phyloP scores from a whole-genome alignment of 495 filamentous ascomycete genomes.

The Massariosphaeria phaeospora region DNA sequence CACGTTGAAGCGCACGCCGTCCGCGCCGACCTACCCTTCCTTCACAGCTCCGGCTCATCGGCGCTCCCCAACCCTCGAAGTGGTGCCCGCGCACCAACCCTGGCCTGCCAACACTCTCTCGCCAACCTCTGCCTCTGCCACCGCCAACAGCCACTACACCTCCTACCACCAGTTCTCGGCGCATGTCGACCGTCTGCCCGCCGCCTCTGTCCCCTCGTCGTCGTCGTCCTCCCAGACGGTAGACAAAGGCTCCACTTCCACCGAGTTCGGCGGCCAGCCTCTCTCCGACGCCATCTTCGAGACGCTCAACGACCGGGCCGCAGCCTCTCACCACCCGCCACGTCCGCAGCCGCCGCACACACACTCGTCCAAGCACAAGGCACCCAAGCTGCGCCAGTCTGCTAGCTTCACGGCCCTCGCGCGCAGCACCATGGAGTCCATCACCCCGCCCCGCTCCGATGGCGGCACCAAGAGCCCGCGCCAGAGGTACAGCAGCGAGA shows the following conservation, averaged over 20 bases:
- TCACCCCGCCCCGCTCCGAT: constrained; percentile 48
- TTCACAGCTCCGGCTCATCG: constrained; percentile 12
- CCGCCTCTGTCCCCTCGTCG: neutral
- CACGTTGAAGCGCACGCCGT: constrained; percentile 18
- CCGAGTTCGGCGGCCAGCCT: neutral
- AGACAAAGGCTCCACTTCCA: no score
- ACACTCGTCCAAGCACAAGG: constrained; percentile 5
- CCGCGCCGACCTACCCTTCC: constrained; percentile 27
- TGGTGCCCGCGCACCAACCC: neutral
- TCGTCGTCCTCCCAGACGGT: neutral
- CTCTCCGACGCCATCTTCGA: constrained; percentile 14
- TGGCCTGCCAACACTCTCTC: neutral
- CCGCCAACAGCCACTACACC: neutral
- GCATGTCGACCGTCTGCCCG: neutral
- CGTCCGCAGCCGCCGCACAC: constrained; percentile 21
- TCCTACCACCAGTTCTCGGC: no score
- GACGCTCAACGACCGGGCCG: neutral
- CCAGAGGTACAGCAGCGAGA: constrained; percentile 85
- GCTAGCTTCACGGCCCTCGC: constrained; percentile 65
- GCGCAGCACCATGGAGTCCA: constrained; percentile 54
- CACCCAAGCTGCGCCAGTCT: constrained; percentile 67
- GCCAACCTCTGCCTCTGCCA: neutral
- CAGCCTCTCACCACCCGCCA: constrained; percentile 7
- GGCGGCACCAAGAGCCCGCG: constrained; percentile 47
- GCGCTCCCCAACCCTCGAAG: constrained; percentile 2